These are phyloP conservation scores for Halenospora varia DNA, from an alignment of 495 filamentous ascomycete genomes.

Conservation along the genomic window DNA sequence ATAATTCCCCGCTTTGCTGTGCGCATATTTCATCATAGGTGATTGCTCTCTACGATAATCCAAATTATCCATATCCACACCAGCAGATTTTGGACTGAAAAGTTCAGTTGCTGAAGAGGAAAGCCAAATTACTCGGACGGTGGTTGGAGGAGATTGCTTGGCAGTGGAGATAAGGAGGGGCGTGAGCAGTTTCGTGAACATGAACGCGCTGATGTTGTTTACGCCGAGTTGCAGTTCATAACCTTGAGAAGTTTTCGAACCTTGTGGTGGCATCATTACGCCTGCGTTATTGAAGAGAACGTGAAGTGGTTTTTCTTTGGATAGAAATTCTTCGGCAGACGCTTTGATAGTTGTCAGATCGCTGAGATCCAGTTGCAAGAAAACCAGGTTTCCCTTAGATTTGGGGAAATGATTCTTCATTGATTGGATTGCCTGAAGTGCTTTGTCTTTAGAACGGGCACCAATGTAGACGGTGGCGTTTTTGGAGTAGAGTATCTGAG, in stretches of 20 bases:
- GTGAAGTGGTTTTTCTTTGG: conserved; percentile 41
- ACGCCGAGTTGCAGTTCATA: conserved; percentile 35
- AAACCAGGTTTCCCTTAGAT: conserved; percentile 29
- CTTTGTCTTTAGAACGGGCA: conserved; percentile 51
- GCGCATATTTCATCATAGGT: conserved; percentile 25
- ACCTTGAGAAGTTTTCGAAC: conserved; percentile 10
- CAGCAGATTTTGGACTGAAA: conserved; percentile 18
- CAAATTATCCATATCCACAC: conserved; percentile 28
- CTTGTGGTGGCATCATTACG: conserved; percentile 50
- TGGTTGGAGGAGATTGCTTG: conserved; percentile 23
- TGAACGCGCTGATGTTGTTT: conserved; percentile 35
- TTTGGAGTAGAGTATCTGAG: conserved; percentile 57
- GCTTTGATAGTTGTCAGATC: conserved; percentile 29
- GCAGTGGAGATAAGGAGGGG: conserved; percentile 33
- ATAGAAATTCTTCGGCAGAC: conserved; percentile 31
- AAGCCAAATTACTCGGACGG: conserved; percentile 41
- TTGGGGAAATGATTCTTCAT: conserved; percentile 28
- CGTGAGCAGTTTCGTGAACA: conserved; percentile 38
- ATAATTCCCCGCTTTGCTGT: conserved; percentile 34
- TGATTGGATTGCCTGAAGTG: conserved; percentile 41
- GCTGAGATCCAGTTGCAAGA: conserved; percentile 39
- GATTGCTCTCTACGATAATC: conserved; percentile 12
- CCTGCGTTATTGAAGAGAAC: conserved; percentile 67
- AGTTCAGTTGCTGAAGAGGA: conserved; percentile 26
- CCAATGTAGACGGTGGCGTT: conserved; percentile 56